Conservation (phyloP, 169 alveolate species). For the Cryptosporidium ubiquitum region DNA sequence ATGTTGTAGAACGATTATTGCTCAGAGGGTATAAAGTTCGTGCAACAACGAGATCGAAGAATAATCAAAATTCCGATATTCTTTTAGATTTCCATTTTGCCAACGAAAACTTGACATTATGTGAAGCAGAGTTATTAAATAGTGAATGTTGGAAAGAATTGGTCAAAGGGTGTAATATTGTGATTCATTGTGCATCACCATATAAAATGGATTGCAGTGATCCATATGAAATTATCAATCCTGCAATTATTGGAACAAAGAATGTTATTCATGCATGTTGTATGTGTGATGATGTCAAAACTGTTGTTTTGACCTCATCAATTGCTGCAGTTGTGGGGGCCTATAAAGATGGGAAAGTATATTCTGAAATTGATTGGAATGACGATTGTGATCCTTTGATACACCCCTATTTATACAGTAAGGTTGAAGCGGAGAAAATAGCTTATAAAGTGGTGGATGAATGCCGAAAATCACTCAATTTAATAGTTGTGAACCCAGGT, state of each 20-base stretch:
- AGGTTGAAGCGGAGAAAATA: conserved; percentile 55
- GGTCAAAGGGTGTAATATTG: conserved; percentile 44
- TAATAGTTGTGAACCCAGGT: conserved; percentile 60
- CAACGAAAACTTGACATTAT: not conserved
- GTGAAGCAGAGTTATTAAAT: conserved; percentile 50
- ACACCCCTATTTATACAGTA: conserved; percentile 61
- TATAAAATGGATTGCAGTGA: conserved; percentile 67
- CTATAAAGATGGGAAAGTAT: conserved; percentile 60
- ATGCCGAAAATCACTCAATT: conserved; percentile 17
- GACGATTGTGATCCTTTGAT: conserved; percentile 55
- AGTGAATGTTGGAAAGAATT: conserved; percentile 15
- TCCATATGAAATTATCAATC: conserved; percentile 70
- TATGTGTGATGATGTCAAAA: conserved; percentile 59
- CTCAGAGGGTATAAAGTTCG: conserved; percentile 73
- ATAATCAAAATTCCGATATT: not conserved
- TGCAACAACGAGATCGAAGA: conserved; percentile 62
- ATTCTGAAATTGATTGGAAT: conserved; percentile 68
- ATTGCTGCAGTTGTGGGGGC: conserved; percentile 68
- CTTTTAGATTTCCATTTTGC: conserved; percentile 39
- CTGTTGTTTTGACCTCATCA: conserved; percentile 65
- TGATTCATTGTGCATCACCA: conserved; percentile 73
- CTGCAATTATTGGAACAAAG: conserved; percentile 65
- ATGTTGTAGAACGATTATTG: conserved; percentile 60
- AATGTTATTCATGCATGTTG: conserved; percentile 66
- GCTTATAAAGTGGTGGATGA: conserved; percentile 54